Percentiles rank a stretch among this genome's conserved stretches.
These are phyloP conservation scores for Fragaria nilgerrensis DNA, from an alignment of 306 rosid genomes.

Conservation along the genomic window DNA sequence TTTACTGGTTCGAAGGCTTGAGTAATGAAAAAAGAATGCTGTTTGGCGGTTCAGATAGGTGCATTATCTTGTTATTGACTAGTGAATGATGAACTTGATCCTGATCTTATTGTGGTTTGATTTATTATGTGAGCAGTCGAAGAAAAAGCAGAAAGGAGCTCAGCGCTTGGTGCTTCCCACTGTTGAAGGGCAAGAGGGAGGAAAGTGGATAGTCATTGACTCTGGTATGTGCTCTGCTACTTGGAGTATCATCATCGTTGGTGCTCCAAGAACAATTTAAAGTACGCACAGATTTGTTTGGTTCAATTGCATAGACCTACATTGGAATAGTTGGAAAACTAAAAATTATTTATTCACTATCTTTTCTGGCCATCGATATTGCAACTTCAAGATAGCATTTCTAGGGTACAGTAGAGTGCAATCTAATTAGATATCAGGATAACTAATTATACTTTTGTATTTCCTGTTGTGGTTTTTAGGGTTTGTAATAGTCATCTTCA, in stretches of 20 bases:
- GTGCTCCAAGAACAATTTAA: background rate
- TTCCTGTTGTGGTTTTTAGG: background rate
- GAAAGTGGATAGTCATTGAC: conserved; percentile 92
- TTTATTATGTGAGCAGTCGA: conserved; percentile 47
- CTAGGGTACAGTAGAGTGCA: background rate
- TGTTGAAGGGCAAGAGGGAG: conserved; percentile 81
- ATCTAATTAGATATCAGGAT: background rate
- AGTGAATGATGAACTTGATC: background rate
- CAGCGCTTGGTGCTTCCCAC: conserved; percentile 64
- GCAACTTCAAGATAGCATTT: background rate
- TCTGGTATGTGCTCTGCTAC: conserved; percentile 55
- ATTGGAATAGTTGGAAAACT: background rate
- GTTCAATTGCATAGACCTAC: background rate
- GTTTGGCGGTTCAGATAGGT: background rate
- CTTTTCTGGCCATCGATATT: background rate
- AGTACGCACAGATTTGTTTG: background rate
- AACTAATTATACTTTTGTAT: background rate
- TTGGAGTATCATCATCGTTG: background rate
- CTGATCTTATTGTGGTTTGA: background rate
- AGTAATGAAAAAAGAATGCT: background rate
- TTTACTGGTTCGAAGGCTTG: background rate
- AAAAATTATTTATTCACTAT: background rate
- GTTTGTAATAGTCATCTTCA: background rate
- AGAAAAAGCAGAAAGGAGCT: conserved; percentile 87
- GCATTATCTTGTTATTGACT: background rate